Evolutionary conservation across 2,329 filamentous ascomycete genomes (phyloP).

Genomic region (Pyrenophora teres): DNA sequence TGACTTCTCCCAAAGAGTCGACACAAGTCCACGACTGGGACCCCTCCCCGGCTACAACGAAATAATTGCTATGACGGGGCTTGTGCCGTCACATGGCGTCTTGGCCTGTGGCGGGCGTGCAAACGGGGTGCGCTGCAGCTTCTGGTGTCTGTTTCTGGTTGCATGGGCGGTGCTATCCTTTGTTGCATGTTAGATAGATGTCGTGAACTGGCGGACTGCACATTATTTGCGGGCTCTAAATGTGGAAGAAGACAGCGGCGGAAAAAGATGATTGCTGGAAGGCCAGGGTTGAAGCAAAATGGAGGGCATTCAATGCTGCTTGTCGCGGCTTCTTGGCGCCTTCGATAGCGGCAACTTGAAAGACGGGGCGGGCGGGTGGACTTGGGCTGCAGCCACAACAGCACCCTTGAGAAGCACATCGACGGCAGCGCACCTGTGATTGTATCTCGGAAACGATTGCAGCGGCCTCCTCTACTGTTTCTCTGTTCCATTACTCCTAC

Average conservation of each 20-base stretch:
- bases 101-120: not conserved
- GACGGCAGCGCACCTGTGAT: slow-evolving; percentile 25
- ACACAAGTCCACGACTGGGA: not conserved
- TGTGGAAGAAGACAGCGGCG: not conserved
- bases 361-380: slow-evolving; percentile 30
- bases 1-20: not conserved
- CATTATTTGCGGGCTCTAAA: slow-evolving; percentile 1
- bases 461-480: slow-evolving; percentile 16
- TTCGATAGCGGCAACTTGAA: slow-evolving; percentile 31
- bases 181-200: slow-evolving; percentile 33
- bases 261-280: slow-evolving; percentile 8
- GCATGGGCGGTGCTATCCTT: slow-evolving; percentile 12
- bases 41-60: not conserved
- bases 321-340: slow-evolving; percentile 35
- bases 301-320: slow-evolving; percentile 7
- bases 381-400: slow-evolving; percentile 29
- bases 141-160: not conserved
- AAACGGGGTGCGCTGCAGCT: not conserved
- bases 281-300: slow-evolving; percentile 1
- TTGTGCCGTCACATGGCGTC: not conserved
- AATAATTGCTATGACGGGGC: not conserved
- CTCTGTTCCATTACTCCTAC: slow-evolving; percentile 15
- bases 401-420: slow-evolving; percentile 31
- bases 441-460: slow-evolving; percentile 17
- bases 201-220: slow-evolving; percentile 22